Evolutionary conservation across 768 basidiomycete genomes (phyloP), one percentile per base, ranked within the genome.

Genomic region (Termitomyces heimii): DNA sequence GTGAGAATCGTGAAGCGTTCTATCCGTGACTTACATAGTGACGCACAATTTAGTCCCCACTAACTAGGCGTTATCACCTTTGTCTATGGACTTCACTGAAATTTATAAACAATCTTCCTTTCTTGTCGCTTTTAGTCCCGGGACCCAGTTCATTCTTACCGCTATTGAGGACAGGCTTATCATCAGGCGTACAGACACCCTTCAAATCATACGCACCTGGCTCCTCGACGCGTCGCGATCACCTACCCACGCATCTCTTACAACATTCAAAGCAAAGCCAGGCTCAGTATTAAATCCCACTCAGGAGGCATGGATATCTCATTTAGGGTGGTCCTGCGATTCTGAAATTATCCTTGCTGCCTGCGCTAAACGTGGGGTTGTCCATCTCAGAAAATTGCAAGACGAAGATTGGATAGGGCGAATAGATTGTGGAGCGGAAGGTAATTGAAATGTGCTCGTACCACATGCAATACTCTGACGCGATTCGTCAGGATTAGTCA

Each of bases 331-430:
- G 93, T 92, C 92, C 18, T 84, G 82, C 65, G 93, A 96, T 66
- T 91, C 93, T 1, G 88, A 92, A 68, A 92, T 90, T 66, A 76
- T 97, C 56, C 73, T 96, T 16, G 92, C 89, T 14, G 89, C 86
- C 22, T 92, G 84, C 62, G 80, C 84, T n/a, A 86, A 84, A 63
- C 71, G 73, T 48, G 87, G 88, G 4, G 71, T 85, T 26, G 88
- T 91, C 14, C 84, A 87, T 66, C 81, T 94, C 39, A 86, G 86
- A 71, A 91, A 88, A 59, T 75, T 96, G 62, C 78, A 84, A 24
- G 88, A 92, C 65, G 91, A 93, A 64, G 75, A 79, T 7, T 91
- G 92, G 88, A 79, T 73, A 49, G 87, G 89, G 4, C 80, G 82
- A 37, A 87, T 94, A 59, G 88, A 93, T 62, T 79, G 87, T 7